A percentile compares a stretch with the other conserved stretches of the same genome.
phyloP scores from a whole-genome alignment of 75 land plant genomes.

The Azolla pinnata region DNA sequence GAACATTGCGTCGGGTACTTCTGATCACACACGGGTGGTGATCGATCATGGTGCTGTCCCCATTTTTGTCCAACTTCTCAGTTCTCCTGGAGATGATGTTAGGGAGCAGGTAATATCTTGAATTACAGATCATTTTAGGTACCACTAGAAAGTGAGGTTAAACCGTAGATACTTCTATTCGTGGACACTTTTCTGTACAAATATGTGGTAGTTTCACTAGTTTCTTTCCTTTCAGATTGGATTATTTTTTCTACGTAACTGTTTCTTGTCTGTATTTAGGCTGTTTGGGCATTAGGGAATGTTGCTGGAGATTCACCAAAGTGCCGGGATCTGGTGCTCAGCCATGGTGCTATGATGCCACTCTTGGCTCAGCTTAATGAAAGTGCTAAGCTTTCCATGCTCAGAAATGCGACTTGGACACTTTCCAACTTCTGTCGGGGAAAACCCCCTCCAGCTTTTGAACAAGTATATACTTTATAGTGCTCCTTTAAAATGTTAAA shows the following conservation, averaged over 20 bases:
- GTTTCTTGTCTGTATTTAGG: too few species aligned
- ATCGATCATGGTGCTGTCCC: conserved; percentile 87
- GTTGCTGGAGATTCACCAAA: conserved; percentile 23
- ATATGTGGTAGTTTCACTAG: too few species aligned
- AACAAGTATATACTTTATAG: too few species aligned
- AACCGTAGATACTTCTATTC: too few species aligned
- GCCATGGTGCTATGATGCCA: conserved; percentile 16
- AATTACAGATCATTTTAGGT: not conserved
- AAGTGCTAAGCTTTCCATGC: conserved; percentile 14
- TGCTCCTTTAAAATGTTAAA: too few species aligned
- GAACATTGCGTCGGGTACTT: conserved; percentile 85
- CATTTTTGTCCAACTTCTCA: conserved; percentile 66
- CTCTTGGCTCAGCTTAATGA: conserved; percentile 17
- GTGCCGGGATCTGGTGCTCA: conserved; percentile 21
- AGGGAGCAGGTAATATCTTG: conserved; percentile 63
- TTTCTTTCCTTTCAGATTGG: too few species aligned
- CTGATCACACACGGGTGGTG: conserved; percentile 77
- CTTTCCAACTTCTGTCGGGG: conserved; percentile 25
- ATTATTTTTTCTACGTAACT: too few species aligned
- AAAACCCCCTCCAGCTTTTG: conserved; percentile 19
- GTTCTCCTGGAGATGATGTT: conserved; percentile 70
- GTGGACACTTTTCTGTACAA: too few species aligned
- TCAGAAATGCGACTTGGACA: conserved; percentile 21
- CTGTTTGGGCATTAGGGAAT: conserved; percentile 23
- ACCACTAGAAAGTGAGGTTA: not conserved